A percentile compares a stretch with the other conserved stretches of the same genome.
These are phyloP conservation scores for Murraya paniculata DNA, from an alignment of 345 rosid species.

Conservation along the genomic window DNA sequence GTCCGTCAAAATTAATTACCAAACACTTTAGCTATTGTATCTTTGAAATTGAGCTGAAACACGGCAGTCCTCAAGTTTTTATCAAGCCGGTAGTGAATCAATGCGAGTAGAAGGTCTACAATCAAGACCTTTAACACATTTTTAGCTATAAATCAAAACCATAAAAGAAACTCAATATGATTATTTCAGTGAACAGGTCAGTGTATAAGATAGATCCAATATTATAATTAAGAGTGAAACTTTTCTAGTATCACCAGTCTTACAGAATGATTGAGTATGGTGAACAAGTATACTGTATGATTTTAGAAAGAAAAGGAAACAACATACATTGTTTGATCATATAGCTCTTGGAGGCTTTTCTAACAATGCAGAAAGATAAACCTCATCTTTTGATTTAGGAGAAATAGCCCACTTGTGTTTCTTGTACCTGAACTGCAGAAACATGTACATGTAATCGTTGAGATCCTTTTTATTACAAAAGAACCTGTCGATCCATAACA, in stretches of 20 bases:
- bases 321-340: conserved; percentile 20
- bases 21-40: too few species aligned
- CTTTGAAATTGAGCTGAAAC: not conserved
- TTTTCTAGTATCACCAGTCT: not conserved
- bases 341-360: conserved; percentile 89
- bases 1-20: too few species aligned
- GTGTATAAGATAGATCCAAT: not conserved
- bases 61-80: not conserved
- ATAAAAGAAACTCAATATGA: not conserved
- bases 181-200: not conserved
- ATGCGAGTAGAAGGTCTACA: not conserved
- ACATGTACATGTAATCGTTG: conserved; percentile 91
- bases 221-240: not conserved
- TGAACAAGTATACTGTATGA: not conserved
- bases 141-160: not conserved
- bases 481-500: conserved; percentile 83
- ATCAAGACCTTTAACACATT: not conserved
- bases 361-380: conserved; percentile 74
- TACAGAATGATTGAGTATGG: not conserved
- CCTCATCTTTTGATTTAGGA: conserved; percentile 64
- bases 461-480: conserved; percentile 67
- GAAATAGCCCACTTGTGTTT: conserved; percentile 77
- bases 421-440: conserved; percentile 82
- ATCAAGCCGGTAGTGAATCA: too few species aligned
- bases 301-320: not conserved